Evolutionary conservation across 2,329 filamentous ascomycete species (phyloP), one percentile per base, ranked within the genome.

Genomic region (Cercospora sojina): DNA sequence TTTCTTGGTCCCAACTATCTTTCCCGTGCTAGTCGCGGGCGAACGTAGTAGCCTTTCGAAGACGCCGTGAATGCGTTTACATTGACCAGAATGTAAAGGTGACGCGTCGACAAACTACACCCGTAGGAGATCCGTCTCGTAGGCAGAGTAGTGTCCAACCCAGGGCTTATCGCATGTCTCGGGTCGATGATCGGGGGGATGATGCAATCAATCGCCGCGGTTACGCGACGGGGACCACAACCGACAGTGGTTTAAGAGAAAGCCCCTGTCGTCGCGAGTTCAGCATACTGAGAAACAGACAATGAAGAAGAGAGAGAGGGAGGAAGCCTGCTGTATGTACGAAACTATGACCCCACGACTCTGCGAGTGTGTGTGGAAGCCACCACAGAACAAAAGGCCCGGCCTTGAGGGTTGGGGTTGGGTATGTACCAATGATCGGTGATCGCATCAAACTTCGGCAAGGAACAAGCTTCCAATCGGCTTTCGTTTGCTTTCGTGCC

Each of bases 281-380:
- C 47, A 53, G 23, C 23, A 16, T 53, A 25, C 47, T 53, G 18
- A 57, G 29, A 3, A 56, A 16, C 5, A n/a, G 8, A 29, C 10
- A 35, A 6, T 57, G n/a, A 32, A 35, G 4, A 10, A 20, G 13
- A 16, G 10, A 57, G 53, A 57, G 53, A 35, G 47, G 7, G 29
- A 35, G 18, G 16, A 18, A 57, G 27, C 13, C n/a, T 56, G 53
- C 25, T 31, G 53, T 56, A 16, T 56, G 27, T 56, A 32, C 53
- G 53, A 57, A 57, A 57, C 31, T 35, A 57, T 57, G 53, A 57
- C 53, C 53, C 53, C 53, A 23, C 35, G 53, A 57, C 53, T 57
- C 53, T 51, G 47, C 13, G 47, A 23, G 47, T 25, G 47, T 27
- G 47, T 25, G 47, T 49, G 43, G 43, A 18, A 20, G 43, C 43